phyloP scores from a whole-genome alignment of 2,329 filamentous ascomycete species.

The Onygenales sp. region DNA sequence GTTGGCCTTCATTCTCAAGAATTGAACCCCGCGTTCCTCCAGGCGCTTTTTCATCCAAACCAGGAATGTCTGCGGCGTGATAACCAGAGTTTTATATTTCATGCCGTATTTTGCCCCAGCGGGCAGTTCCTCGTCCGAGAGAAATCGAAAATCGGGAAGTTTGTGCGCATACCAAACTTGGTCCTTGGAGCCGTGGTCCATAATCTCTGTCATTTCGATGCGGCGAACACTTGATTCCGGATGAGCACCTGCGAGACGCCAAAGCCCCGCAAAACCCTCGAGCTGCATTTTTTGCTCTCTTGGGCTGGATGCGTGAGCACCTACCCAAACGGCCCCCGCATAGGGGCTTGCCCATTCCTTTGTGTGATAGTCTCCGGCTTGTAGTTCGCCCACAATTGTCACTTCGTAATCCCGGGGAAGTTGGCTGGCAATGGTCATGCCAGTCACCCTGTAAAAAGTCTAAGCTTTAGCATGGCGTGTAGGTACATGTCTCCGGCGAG shows the following conservation, averaged over 20 bases:
- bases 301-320: not conserved
- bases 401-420: slow-evolving; percentile 19
- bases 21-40: not conserved
- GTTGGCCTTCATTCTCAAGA: not conserved
- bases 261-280: not conserved
- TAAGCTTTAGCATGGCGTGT: not conserved
- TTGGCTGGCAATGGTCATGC: slow-evolving; percentile 19
- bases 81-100: not conserved
- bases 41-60: not conserved
- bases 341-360: slow-evolving; percentile 24
- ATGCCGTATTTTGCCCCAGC: slow-evolving; percentile 13
- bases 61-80: not conserved
- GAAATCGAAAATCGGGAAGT: slow-evolving; percentile 4
- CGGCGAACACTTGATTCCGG: slow-evolving; percentile 5
- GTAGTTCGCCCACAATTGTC: slow-evolving; percentile 24
- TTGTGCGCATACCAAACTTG: slow-evolving; percentile 6
- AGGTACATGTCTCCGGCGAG: no score
- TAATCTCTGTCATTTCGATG: not conserved
- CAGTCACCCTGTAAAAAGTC: slow-evolving; percentile 4
- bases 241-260: not conserved
- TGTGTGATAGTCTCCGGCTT: slow-evolving; percentile 19
- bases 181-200: not conserved
- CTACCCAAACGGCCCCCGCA: slow-evolving; percentile 10
- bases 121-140: slow-evolving; percentile 9
- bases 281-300: not conserved